phyloP scores from a whole-genome alignment of 441 rosid species.

The Eutrema salsugineum region DNA sequence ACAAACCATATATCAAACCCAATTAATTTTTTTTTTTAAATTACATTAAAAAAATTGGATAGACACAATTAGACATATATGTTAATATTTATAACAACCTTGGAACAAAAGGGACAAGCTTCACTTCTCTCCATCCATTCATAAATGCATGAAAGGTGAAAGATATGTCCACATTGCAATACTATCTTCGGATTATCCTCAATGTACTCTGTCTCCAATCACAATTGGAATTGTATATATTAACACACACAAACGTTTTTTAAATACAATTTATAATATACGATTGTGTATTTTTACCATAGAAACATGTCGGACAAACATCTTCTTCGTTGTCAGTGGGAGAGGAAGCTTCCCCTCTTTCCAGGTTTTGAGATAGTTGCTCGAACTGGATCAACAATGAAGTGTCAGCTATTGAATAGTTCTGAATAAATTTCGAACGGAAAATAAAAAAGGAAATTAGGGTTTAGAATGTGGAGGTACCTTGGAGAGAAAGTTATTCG shows the following conservation, averaged over 20 bases:
- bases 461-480: constrained; percentile 11
- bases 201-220: constrained; percentile 36
- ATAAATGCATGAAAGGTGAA: constrained; percentile 54
- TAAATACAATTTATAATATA: background rate
- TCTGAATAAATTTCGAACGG: background rate
- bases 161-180: constrained; percentile 44
- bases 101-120: constrained; percentile 50
- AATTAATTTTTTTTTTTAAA: background rate
- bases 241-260: background rate
- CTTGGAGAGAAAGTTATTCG: constrained; percentile 16
- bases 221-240: background rate
- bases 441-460: background rate
- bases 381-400: background rate
- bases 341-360: background rate
- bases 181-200: constrained; percentile 46
- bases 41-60: background rate
- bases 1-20: background rate
- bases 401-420: background rate
- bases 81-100: constrained; percentile 29
- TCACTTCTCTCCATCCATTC: constrained; percentile 68
- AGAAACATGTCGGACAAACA: constrained; percentile 50
- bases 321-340: constrained; percentile 40
- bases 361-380: background rate
- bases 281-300: constrained; percentile 41
- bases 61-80: background rate